Evolutionary conservation across 2,329 filamentous ascomycete species (phyloP).

Genomic region (Colletotrichum tofieldiae): DNA sequence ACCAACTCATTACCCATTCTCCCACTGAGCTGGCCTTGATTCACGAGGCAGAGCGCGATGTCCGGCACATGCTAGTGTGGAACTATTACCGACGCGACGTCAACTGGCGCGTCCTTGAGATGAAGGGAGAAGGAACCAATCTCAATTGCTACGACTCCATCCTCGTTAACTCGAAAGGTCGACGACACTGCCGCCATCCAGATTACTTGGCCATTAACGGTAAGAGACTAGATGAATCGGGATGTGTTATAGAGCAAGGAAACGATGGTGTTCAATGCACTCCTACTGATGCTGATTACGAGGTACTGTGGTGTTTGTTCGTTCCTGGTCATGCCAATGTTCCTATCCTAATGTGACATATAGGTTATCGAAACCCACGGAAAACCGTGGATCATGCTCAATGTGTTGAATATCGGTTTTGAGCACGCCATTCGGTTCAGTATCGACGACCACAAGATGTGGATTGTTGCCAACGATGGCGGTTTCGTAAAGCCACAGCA

Average conservation of each 20-base stretch:
- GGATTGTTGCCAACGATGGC: conserved; percentile 68
- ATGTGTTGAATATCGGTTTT: conserved; percentile 24
- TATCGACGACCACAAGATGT: conserved; percentile 68
- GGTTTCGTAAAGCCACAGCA: conserved; percentile 67
- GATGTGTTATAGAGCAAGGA: conserved; percentile 14
- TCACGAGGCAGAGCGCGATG: conserved; percentile 11
- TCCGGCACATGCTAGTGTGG: conserved; percentile 14
- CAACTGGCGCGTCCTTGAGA: conserved; percentile 20
- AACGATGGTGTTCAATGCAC: conserved; percentile 21
- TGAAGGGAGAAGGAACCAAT: conserved; percentile 20
- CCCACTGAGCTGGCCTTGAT: conserved; percentile 1
- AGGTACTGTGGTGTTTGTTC: not conserved
- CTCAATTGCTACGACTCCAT: conserved; percentile 71
- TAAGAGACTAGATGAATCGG: conserved; percentile 9
- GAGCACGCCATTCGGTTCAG: conserved; percentile 49
- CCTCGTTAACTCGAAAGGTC: conserved; percentile 74
- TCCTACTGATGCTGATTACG: conserved; percentile 18
- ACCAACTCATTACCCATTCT: not conserved
- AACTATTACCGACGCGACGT: conserved; percentile 34
- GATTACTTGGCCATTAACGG: not conserved
- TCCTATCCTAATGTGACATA: not conserved
- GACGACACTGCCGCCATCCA: conserved; percentile 61
- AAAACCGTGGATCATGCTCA: conserved; percentile 30
- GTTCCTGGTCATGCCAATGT: not conserved
- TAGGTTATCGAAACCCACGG: conserved; percentile 25